These are phyloP conservation scores for Ascochyta koolunga DNA, from an alignment of 2,329 filamentous ascomycete species.

Conservation along the genomic window DNA sequence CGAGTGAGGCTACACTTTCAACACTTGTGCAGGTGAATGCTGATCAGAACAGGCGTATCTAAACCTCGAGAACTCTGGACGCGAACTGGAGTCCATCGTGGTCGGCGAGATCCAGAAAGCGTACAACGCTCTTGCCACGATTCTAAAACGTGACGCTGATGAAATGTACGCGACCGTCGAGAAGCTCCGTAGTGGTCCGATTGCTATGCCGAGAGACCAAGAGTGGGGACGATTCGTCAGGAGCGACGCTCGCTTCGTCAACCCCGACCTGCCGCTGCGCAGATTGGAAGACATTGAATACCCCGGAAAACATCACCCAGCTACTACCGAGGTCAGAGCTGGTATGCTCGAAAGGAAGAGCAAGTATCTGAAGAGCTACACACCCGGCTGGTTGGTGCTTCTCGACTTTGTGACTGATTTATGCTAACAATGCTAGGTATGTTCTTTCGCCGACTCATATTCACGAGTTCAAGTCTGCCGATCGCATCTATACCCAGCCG, in stretches of 20 bases:
- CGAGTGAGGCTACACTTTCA: slow-evolving; percentile 62
- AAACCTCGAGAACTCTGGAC: slow-evolving; percentile 91
- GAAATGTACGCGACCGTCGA: slow-evolving; percentile 79
- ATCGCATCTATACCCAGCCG: slow-evolving; percentile 79
- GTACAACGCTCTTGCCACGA: slow-evolving; percentile 90
- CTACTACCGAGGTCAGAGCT: slow-evolving; percentile 82
- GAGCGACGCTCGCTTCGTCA: slow-evolving; percentile 82
- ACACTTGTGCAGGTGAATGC: not conserved
- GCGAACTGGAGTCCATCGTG: slow-evolving; percentile 94
- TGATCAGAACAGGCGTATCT: slow-evolving; percentile 73
- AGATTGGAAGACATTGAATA: slow-evolving; percentile 85
- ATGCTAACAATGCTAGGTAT: slow-evolving; percentile 66
- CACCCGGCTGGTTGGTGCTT: slow-evolving; percentile 80
- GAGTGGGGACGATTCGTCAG: slow-evolving; percentile 89
- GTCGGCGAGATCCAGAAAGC: slow-evolving; percentile 98
- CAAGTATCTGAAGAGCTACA: slow-evolving; percentile 98
- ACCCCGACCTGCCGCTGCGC: slow-evolving; percentile 79
- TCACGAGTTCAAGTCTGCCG: slow-evolving; percentile 98
- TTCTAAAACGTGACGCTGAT: slow-evolving; percentile 89
- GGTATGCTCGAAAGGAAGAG: slow-evolving; percentile 96
- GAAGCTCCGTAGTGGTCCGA: slow-evolving; percentile 79
- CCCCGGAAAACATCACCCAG: slow-evolving; percentile 84
- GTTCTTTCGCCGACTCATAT: slow-evolving; percentile 95
- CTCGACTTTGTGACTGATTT: not conserved
- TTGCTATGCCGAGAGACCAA: slow-evolving; percentile 90